Evolutionary conservation across 768 basidiomycete genomes (phyloP), one percentile per base, ranked within the genome.

Genomic region (Suillus brevipes): DNA sequence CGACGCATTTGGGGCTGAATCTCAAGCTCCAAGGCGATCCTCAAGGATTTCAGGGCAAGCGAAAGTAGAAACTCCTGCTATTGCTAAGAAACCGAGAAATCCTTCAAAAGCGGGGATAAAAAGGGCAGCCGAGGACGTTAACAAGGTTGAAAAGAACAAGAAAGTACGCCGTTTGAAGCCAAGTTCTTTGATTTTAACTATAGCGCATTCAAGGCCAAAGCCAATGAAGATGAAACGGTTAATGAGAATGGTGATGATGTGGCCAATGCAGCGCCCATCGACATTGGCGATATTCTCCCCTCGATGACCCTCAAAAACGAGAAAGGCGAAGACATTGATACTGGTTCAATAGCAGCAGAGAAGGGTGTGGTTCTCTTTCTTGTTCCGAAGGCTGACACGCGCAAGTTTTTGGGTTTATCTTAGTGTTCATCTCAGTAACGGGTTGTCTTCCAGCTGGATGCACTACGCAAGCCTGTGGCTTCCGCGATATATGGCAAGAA

Each of bases 391-490:
- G 93, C 91, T 49, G 92, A 94, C 78, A 94, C 92, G 23, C 88
- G 90, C 94, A 70, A 68, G 89, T 80, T 76, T 68, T 57, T 37
- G 37, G 25, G 43, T 64, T 60, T 63, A 57, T 64, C 65, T 49
- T 20, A 12, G 50, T 47, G 42, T 34, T 47, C 25, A 49, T 36
- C 34, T 62, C 66, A 20, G 1, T n/a, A 10, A 64, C 43, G 20
- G 14, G 25, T 36, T 43, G 50, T 57, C 58, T 34, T 60, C 10
- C 66, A 92, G 91, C 91, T 61, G 95, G 96, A 38, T 97, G 96
- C 79, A 98, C 95, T 4, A 89, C 79, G 42, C 95, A 98, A 75
- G 95, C 96, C 0, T 98, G 96, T 74, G 91, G 89, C 5, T 99
- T 92, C 83, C 84, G 94, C 23, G 95, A 98, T 74, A 81, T 81